Base-by-base conservation (phyloP, 768 basidiomycete species). In the Leccinum uliginosum region DNA sequence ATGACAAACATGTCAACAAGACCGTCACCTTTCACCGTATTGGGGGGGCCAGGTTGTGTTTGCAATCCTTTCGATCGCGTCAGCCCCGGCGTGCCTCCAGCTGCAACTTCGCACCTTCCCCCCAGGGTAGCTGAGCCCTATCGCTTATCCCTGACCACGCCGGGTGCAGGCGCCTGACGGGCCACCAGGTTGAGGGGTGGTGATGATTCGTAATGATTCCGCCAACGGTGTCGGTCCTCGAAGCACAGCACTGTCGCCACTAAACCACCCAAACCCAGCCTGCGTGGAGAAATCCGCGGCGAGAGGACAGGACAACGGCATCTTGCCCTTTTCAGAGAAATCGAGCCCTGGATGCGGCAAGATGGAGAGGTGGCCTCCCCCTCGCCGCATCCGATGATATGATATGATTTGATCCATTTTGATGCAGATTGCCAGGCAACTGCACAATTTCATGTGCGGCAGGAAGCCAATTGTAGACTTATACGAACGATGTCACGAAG, bases 371-470 rank as follows among this genome's bases (percentile, higher is more conserved):
- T 14, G 14, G 40, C 19, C n/a, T 19, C 40, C 40, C 27, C 50
- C 52, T 40, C 26, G 14, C 38, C 51, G 27, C 50, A 55, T 57
- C 52, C 47, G 56, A 58, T 45, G 23, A 46, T 46, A 57, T 45
- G 35, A 46, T 43, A 15, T 46, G 23, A 26, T 14, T 3, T 46
- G 45, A 46, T 38, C 19, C 17, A 48, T 38, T 57, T 51, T 68
- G 66, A 67, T 67, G 60, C 29, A 32, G 47, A 67, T 67, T 56
- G 60, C 65, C 62, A 60, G 54, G 67, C 65, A 67, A 69, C 66
- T 23, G 29, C 10, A 14, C 11, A 67, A 67, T 57, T 23, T 46
- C 45, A 23, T 46, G 45, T 26, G 17, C 45, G 45, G 43, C 45
- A 35, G 35, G 50, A 62, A 63, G 51, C 17, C 50, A 23, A 53